Base-by-base conservation (phyloP, 768 basidiomycete genomes). In the Pulveroboletus sp. region DNA sequence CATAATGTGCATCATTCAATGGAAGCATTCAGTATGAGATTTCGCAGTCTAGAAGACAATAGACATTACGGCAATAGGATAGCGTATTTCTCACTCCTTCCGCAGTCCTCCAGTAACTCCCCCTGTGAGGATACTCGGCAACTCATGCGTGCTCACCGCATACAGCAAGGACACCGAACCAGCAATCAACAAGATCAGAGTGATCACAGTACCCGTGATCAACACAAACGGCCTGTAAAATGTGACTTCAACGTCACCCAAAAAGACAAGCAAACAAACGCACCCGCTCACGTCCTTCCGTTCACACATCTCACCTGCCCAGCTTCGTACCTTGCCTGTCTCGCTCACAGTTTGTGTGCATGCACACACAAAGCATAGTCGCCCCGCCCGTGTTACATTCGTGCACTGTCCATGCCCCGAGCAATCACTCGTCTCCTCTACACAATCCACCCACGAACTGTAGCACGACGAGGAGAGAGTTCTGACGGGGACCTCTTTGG, bases 231-330 rank as follows among this genome's bases (percentile, higher is more conserved):
- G 80, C 12, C 90, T 92, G 52, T 4, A 19, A 17, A 40, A 31
- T 12, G 34, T n/a, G 34, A 51, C 14, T 10, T 31, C 20, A 49
- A 8, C 44, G 29, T 49, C 25, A 19, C 23, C 5, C 2, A 29
- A 34, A 10, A 10, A 16, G 9, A n/a, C 14, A 33, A n/a, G 2
- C n/a, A n/a, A n/a, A n/a, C n/a, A 29, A 13, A 80, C 87, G 52
- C 60, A 90, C 90, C 80, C 81, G 73, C 87, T 90, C 40, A 92
- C 69, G 60, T 93, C 90, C 67, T 81, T 82, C 54, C 82, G 77
- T 72, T 91, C 82, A 56, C 90, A 93, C 53, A 73, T 78, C 44
- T 78, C 75, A 5, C 90, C 90, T 1, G 77, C 89, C 90, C 90
- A 93, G 27, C 66, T 68, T 52, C 83, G 77, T 4, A 75, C 80